A percentile compares a stretch with the other conserved stretches of the same genome.
Evolutionary conservation across 108 stramenopile genomes (phyloP).

Genomic region (Nannochloropsis salina): DNA sequence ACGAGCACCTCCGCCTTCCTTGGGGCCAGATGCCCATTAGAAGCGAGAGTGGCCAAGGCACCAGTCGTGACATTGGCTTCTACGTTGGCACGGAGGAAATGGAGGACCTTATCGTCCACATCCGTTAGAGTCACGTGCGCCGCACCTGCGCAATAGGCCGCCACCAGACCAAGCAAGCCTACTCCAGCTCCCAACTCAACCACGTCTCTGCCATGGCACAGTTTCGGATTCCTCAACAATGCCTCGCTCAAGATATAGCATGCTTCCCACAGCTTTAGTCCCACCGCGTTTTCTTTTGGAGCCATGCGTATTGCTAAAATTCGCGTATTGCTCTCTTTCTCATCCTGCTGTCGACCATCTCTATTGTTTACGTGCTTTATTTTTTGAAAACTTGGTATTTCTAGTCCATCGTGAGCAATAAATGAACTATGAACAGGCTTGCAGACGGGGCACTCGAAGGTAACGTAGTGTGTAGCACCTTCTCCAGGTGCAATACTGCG

Average conservation of each 20-base stretch:
- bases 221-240: not conserved
- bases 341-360: not conserved
- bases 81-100: not conserved
- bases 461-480: not conserved
- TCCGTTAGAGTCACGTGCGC: not conserved
- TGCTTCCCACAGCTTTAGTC: conserved; percentile 19
- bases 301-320: not conserved
- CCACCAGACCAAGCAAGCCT: not conserved
- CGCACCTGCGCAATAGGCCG: conserved; percentile 8
- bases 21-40: not conserved
- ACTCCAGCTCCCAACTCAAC: not conserved
- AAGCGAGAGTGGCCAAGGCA: not conserved
- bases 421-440: not conserved
- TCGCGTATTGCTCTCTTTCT: not conserved
- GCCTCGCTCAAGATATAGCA: not conserved
- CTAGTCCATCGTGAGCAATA: not conserved
- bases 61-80: not conserved
- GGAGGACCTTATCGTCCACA: not conserved
- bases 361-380: not conserved
- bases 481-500: not conserved
- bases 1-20: not conserved
- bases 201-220: not conserved
- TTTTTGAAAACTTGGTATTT: not conserved
- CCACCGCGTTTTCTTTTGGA: not conserved
- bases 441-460: not conserved